Evolutionary conservation across 2,329 filamentous ascomycete genomes (phyloP), one percentile per base, ranked within the genome.

Genomic region (Fusarium cyanostomum): DNA sequence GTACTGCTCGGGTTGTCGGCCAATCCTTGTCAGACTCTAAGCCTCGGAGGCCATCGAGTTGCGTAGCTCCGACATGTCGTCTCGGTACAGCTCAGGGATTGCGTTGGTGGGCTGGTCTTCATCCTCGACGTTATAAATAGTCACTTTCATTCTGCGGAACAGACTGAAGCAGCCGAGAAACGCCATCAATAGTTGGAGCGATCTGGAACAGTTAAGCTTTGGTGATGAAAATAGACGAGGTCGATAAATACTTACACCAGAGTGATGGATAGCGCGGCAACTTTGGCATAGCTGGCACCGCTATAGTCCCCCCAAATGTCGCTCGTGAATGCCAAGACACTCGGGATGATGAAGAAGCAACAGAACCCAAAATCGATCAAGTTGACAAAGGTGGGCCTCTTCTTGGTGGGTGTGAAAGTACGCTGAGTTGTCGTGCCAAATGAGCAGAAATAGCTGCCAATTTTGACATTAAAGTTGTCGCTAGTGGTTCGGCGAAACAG

Each of bases 381-480:
- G 39, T 56, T 70, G 28, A 24, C 56, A 70, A 5, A 51, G n/a
- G n/a, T n/a, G n/a, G n/a, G 56, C 28, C 48, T 31, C 16, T 30
- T 26, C 26, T 41, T 42, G 24, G 26, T 12, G 18, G 21, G 31
- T 35, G 41, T 2, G 8, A 8, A 26, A 8, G 33, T 58, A 2
- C 18, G 21, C 9, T 30, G 21, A 1, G 41, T 45, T 9, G 51
- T 50, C 30, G 49, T 61, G 7, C 63, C 69, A 15, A 57, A 58
- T 11, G 57, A 61, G 18, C 63, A 70, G 10, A 64, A 58, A 8
- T 69, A 68, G 35, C 44, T 56, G 7, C 67, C 69, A n/a, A 71
- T 39, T n/a, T 49, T 62, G 27, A 71, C 37, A 27, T 71, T 66
- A 41, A 71, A 66, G 28, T 62, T 62, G 45, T 57, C 39, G n/a